phyloP scores from a whole-genome alignment of 768 basidiomycete genomes.

The Clitopilus hobsonii region DNA sequence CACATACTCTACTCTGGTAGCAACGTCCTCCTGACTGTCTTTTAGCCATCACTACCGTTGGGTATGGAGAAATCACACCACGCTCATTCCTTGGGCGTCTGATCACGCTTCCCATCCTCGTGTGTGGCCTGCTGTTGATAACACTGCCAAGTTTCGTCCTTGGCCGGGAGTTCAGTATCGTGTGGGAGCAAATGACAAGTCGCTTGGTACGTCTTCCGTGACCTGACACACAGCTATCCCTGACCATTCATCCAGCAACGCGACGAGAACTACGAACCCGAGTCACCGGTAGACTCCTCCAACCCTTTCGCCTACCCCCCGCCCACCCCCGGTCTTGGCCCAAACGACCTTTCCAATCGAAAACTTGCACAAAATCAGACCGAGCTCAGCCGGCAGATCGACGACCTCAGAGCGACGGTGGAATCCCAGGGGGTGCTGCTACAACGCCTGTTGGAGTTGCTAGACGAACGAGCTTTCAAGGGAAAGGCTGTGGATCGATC shows the following conservation, averaged over 20 bases:
- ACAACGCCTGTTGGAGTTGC: constrained; percentile 24
- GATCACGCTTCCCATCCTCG: constrained; percentile 79
- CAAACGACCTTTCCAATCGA: constrained; percentile 46
- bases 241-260: constrained; percentile 3
- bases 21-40: neutral
- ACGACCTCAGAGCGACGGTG: constrained; percentile 48
- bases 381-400: constrained; percentile 62
- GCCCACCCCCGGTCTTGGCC: constrained; percentile 8
- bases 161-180: constrained; percentile 84
- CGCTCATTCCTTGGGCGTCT: constrained; percentile 84
- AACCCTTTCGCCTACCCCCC: constrained; percentile 5
- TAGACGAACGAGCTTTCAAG: neutral
- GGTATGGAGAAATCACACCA: constrained; percentile 90
- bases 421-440: constrained; percentile 58
- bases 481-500: neutral
- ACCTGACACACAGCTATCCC: neutral
- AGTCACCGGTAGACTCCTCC: constrained; percentile 3
- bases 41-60: constrained; percentile 86
- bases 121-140: constrained; percentile 84
- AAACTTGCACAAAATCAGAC: constrained; percentile 65
- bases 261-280: constrained; percentile 14
- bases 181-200: constrained; percentile 79
- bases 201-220: constrained; percentile 30
- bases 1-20: neutral
- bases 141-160: constrained; percentile 91